Base-by-base conservation (phyloP, 768 basidiomycete species). In the Pleurotus salmoneostramineus region DNA sequence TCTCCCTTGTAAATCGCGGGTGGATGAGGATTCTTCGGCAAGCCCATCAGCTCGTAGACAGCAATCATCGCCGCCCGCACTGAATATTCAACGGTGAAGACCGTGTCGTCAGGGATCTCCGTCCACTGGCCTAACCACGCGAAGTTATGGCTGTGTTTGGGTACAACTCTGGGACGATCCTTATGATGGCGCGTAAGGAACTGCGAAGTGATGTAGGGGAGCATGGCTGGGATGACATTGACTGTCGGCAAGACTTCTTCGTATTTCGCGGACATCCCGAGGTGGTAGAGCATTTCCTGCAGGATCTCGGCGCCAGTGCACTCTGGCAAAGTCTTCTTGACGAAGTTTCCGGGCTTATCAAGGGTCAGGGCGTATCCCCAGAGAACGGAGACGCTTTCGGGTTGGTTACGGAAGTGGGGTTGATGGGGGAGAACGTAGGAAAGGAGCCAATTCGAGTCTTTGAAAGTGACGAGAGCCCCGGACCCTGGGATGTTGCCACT, bases 391-490 rank as follows among this genome's bases (percentile, higher is more conserved):
- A 52, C 50, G 0, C 50, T 35, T 17, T 52, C 50, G 17, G 50
- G 50, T 17, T 52, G 50, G 3, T 36, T 36, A 27, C 50, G 50
- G 50, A 52, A 52, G 34, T 52, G 50, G 11, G 50, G 50, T 12
- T 52, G 50, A n/a, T 52, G 50, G n/a, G 50, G 50, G 17, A 52
- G 50, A 15, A 52, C 50, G 50, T 52, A 52, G 50, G 50, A 52
- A 21, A 52, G 50, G 5, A 52, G 50, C 50, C 50, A 52, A 3
- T 52, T 52, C 4, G 50, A 52, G 17, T 52, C 50, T 52, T 52
- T 52, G 50, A 52, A 52, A 2, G 50, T 52, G 32, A 52, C 50
- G 34, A 52, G 50, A 15, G 50, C 50, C 0, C 50, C 50, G 34
- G 50, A 52, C 8, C 50, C 50, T 7, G 50, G 50, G 32, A 35